A percentile compares a stretch with the other conserved stretches of the same genome.
Evolutionary conservation across 768 basidiomycete genomes (phyloP).

Genomic region (Amanita pseudoporphyria): DNA sequence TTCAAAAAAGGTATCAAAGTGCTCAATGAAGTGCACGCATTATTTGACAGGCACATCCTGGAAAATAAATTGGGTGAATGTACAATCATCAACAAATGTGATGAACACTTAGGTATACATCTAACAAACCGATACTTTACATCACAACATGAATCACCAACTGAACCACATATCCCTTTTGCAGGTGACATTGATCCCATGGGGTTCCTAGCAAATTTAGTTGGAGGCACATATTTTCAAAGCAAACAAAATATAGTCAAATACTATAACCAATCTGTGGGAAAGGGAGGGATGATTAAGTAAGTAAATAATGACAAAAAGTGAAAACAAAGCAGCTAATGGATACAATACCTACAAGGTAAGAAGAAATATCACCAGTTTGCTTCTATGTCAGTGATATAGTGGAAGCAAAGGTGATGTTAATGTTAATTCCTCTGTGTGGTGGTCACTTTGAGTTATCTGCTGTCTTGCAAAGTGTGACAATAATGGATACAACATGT

Average conservation of each 20-base stretch:
- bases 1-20: too few relatives aligned
- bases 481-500: not conserved
- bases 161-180: too few relatives aligned
- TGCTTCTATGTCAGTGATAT: too few relatives aligned
- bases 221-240: not conserved
- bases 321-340: not conserved
- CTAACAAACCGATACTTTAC: too few relatives aligned
- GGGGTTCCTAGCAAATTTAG: not conserved
- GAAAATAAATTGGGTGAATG: too few relatives aligned
- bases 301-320: not conserved
- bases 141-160: too few relatives aligned
- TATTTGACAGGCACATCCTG: too few relatives aligned
- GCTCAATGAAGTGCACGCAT: too few relatives aligned
- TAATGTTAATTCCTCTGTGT: not conserved
- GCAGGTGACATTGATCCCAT: not conserved
- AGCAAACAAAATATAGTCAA: not conserved
- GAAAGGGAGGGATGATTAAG: not conserved
- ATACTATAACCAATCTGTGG: not conserved
- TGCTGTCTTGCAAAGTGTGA: not conserved
- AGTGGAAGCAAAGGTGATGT: not conserved
- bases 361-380: too few relatives aligned
- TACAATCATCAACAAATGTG: too few relatives aligned
- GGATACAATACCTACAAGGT: not conserved
- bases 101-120: too few relatives aligned
- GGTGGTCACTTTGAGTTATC: not conserved